These are phyloP conservation scores for Lachancea dasiensis DNA, from an alignment of 805 yeast species.

Conservation along the genomic window DNA sequence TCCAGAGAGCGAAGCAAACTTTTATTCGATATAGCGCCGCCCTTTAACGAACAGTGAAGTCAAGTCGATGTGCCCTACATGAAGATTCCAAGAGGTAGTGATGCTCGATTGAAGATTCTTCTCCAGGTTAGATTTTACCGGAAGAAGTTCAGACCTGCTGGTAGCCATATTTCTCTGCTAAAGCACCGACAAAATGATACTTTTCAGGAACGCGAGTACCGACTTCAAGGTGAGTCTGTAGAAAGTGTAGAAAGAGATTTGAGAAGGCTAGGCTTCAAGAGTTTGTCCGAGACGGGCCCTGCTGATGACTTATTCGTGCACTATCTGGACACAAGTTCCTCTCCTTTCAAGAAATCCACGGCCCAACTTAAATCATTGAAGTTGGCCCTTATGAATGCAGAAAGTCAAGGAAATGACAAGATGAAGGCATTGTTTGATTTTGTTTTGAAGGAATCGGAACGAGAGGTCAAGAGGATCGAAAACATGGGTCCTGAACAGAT, in stretches of 20 bases:
- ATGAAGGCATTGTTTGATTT: conserved; percentile 17
- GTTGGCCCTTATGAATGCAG: neutral
- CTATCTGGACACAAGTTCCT: conserved; percentile 22
- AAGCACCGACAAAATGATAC: conserved; percentile 7
- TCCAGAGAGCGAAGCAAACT: too few relatives aligned
- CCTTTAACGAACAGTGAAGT: neutral
- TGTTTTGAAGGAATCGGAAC: conserved; percentile 19
- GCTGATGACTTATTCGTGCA: conserved; percentile 17
- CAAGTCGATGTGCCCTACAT: neutral
- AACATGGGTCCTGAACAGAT: conserved; percentile 14
- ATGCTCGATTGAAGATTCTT: neutral
- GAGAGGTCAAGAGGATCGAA: conserved; percentile 20
- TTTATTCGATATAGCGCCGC: too few relatives aligned
- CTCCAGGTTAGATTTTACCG: conserved; percentile 13
- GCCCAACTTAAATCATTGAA: conserved; percentile 17
- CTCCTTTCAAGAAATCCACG: conserved; percentile 21
- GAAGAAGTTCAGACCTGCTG: conserved; percentile 8
- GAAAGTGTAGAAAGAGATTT: conserved; percentile 12
- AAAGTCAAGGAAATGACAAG: conserved; percentile 8
- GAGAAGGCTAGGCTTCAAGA: conserved; percentile 15
- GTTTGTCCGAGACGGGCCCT: conserved; percentile 11
- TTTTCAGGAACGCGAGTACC: conserved; percentile 8
- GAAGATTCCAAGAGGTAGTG: neutral
- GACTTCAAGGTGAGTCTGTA: conserved; percentile 9
- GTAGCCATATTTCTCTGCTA: conserved; percentile 14